A percentile compares a stretch with the other conserved stretches of the same genome.
Evolutionary conservation across 352 stramenopile genomes (phyloP).

Genomic region (Peronosclerospora sorghi): DNA sequence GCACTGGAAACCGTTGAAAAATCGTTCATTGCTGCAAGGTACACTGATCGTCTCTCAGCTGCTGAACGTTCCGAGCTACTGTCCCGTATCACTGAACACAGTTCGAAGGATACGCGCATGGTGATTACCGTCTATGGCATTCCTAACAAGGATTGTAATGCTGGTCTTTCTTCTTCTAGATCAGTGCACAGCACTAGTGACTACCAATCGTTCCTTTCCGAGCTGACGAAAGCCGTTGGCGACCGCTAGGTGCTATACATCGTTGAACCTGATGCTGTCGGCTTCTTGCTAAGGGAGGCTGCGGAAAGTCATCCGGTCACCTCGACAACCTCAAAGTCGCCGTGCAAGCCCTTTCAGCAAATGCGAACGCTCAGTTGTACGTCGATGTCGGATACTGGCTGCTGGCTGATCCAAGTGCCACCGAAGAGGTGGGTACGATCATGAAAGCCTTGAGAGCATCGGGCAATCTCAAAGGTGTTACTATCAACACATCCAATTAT

Average conservation of each 20-base stretch:
- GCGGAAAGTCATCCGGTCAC: conserved; percentile 28
- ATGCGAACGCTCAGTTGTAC: conserved; percentile 51
- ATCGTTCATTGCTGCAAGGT: conserved; percentile 37
- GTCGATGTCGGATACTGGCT: conserved; percentile 53
- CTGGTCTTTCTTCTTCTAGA: conserved; percentile 28
- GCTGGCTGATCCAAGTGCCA: conserved; percentile 16
- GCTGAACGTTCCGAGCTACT: conserved; percentile 16
- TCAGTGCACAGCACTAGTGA: conserved; percentile 26
- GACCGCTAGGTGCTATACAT: conserved; percentile 58
- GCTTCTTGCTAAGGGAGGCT: conserved; percentile 36
- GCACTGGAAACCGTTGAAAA: conserved; percentile 26
- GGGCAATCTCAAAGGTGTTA: conserved; percentile 31
- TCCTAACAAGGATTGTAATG: conserved; percentile 67
- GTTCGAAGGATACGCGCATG: conserved; percentile 21
- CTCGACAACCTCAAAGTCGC: conserved; percentile 37
- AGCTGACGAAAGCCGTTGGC: conserved; percentile 27
- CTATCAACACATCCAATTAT: conserved; percentile 70
- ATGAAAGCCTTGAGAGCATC: conserved; percentile 16
- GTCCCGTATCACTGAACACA: conserved; percentile 16
- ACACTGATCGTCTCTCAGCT: conserved; percentile 29
- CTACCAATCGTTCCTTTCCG: conserved; percentile 39
- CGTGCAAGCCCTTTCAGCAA: conserved; percentile 28
- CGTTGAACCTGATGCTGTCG: conserved; percentile 56
- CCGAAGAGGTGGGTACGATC: conserved; percentile 12
- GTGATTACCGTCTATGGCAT: conserved; percentile 61